These are phyloP conservation scores for Alternaria panax DNA, from an alignment of 2,329 filamentous ascomycete genomes.

Conservation along the genomic window DNA sequence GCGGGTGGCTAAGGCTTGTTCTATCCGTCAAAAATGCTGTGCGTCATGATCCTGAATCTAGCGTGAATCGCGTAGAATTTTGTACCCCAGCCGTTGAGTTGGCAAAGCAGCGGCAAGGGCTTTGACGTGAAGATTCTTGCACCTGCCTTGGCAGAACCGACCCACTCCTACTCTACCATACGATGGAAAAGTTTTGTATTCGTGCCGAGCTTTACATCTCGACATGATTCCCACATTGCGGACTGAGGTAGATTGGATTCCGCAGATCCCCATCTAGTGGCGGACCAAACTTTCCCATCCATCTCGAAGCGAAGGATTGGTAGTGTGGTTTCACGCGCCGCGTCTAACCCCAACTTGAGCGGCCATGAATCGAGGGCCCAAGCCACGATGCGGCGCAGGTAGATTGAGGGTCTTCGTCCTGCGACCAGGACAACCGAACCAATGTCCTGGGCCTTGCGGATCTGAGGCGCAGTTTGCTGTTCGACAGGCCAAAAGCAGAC, in stretches of 20 bases:
- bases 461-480: background rate
- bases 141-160: background rate
- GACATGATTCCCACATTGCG: background rate
- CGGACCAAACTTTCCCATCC: background rate
- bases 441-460: background rate
- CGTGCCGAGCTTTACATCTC: background rate
- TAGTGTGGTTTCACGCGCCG: slow-evolving; percentile 13
- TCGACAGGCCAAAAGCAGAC: background rate
- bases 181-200: background rate
- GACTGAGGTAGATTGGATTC: background rate
- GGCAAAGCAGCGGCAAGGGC: background rate
- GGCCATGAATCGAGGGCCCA: slow-evolving; percentile 1
- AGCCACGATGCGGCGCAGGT: slow-evolving; percentile 16
- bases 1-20: background rate
- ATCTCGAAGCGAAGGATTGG: background rate
- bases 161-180: background rate
- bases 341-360: background rate
- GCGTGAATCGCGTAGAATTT: slow-evolving; percentile 1
- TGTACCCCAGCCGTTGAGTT: background rate
- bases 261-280: slow-evolving; percentile 7
- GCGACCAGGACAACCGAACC: slow-evolving; percentile 4
- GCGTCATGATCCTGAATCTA: background rate
- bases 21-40: background rate
- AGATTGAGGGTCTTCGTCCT: slow-evolving; percentile 9
- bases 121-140: background rate